Conservation (phyloP, 1,284 basidiomycete genomes). For the Leccinum angustisporum region DNA sequence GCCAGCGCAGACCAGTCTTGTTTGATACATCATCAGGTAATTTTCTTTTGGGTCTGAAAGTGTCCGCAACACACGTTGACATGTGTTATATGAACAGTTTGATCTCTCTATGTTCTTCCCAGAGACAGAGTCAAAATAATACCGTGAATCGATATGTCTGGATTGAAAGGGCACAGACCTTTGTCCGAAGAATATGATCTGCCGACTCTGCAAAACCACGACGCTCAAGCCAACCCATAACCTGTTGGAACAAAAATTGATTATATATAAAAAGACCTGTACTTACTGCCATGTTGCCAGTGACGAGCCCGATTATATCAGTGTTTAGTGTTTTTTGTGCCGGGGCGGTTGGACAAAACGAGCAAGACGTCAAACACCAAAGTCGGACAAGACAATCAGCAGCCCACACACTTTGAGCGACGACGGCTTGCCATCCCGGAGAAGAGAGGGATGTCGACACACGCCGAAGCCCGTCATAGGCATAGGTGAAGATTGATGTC, state of each 20-base stretch:
- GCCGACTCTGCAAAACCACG: neutral
- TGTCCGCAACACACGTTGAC: neutral
- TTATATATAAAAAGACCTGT: no score
- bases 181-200: neutral
- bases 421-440: no score
- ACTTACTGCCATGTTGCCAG: neutral
- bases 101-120: neutral
- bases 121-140: neutral
- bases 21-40: neutral
- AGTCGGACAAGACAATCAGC: no score
- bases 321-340: neutral
- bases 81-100: neutral
- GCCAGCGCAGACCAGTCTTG: no score
- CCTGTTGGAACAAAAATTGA: no score
- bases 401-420: no score
- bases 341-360: no score
- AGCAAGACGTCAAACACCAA: no score
- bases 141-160: neutral
- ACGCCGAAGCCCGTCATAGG: no score
- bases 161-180: neutral
- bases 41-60: neutral
- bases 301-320: neutral
- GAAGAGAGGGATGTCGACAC: no score
- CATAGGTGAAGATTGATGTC: no score
- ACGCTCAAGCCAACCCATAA: neutral